Percentiles rank a stretch among this genome's conserved stretches.
phyloP scores from a whole-genome alignment of 2,329 filamentous ascomycete genomes.

The Neofusicoccum parvum region DNA sequence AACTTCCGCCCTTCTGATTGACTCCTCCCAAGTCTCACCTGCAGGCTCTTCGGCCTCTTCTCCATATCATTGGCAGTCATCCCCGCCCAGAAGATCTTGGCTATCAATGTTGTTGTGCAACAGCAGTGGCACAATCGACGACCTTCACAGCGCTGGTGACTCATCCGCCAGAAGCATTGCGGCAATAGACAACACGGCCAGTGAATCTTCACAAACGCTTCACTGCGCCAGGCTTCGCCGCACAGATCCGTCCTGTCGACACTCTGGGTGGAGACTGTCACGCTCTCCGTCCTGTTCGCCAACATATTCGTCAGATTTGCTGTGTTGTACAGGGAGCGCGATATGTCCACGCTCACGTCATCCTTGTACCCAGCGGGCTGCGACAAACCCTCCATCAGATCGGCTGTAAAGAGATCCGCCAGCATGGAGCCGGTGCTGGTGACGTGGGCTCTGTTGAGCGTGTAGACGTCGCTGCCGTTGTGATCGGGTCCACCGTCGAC shows the following conservation, averaged over 20 bases:
- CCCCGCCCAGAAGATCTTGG: background rate
- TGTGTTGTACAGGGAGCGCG: too few relatives aligned
- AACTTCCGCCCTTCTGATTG: too few relatives aligned
- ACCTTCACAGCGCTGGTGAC: background rate
- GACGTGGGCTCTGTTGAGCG: too few relatives aligned
- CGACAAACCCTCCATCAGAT: too few relatives aligned
- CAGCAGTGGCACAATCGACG: background rate
- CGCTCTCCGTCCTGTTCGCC: background rate
- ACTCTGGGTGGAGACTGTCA: background rate
- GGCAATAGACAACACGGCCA: background rate
- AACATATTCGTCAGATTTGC: background rate
- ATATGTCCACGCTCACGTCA: too few relatives aligned
- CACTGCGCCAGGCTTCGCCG: background rate
- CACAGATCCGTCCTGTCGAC: background rate
- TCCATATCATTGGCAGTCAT: background rate
- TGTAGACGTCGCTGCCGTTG: too few relatives aligned
- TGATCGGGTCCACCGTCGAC: too few relatives aligned
- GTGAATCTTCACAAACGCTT: background rate
- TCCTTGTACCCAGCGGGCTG: too few relatives aligned
- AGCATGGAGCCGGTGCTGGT: too few relatives aligned
- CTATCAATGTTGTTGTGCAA: background rate
- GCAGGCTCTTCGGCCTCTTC: background rate
- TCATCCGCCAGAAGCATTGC: background rate
- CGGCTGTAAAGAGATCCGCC: too few relatives aligned
- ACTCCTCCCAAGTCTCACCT: background rate